These are phyloP conservation scores for Gnaphalium uliginosum DNA, from an alignment of 129 eudicot genomes.

Conservation along the genomic window DNA sequence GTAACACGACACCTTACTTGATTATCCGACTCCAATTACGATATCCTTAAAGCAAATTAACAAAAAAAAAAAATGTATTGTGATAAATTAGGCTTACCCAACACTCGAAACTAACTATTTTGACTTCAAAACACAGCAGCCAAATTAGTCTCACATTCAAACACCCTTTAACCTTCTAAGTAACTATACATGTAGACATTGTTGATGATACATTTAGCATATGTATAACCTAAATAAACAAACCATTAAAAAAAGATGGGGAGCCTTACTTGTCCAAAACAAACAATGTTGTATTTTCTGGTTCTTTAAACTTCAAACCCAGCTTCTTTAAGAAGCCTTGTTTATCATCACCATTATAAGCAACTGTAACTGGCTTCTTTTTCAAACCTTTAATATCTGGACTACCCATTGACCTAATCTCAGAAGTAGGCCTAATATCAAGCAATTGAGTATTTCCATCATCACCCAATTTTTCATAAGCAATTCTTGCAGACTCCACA, in stretches of 20 bases:
- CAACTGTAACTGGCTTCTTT: constrained; percentile 71
- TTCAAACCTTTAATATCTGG: constrained; percentile 74
- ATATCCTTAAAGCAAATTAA: not conserved
- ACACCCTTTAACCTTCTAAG: not conserved
- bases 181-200: not conserved
- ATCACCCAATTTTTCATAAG: constrained; percentile 71
- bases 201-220: not conserved
- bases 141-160: not conserved
- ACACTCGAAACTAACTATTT: not conserved
- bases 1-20: not conserved
- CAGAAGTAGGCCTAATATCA: constrained; percentile 70
- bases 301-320: constrained; percentile 74
- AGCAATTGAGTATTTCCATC: constrained; percentile 70
- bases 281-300: constrained; percentile 84
- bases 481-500: constrained; percentile 68
- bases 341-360: constrained; percentile 80
- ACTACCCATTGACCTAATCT: constrained; percentile 58
- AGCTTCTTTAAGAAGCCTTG: constrained; percentile 88
- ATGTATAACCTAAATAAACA: not conserved
- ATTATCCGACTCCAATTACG: not conserved
- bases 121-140: not conserved
- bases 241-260: not conserved
- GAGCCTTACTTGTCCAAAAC: constrained; percentile 85
- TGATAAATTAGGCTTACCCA: no score
- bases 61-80: no score